phyloP scores from a whole-genome alignment of 169 alveolate genomes.

The Cryptosporidium bovis region DNA sequence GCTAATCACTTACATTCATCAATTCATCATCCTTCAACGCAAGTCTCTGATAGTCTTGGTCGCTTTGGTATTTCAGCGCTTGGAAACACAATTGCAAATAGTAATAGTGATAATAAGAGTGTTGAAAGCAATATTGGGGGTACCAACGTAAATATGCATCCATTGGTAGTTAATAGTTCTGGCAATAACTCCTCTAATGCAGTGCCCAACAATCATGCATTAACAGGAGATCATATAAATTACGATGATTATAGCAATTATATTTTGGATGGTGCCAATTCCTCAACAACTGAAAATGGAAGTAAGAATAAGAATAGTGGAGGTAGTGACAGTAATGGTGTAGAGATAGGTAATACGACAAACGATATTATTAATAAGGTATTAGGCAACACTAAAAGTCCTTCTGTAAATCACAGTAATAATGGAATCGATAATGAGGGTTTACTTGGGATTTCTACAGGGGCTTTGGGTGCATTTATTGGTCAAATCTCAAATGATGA shows the following conservation, averaged over 20 bases:
- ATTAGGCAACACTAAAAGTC: conserved; percentile 9
- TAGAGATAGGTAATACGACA: conserved; percentile 8
- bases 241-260: conserved; percentile 72
- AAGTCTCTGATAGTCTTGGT: conserved; percentile 7
- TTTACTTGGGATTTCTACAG: conserved; percentile 58
- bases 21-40: conserved; percentile 24
- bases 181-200: background rate
- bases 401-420: conserved; percentile 4
- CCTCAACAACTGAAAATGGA: background rate
- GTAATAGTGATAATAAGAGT: conserved; percentile 10
- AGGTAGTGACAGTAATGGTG: background rate
- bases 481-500: conserved; percentile 20
- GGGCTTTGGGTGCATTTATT: conserved; percentile 69
- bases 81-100: conserved; percentile 8
- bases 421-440: conserved; percentile 39
- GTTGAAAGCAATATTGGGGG: conserved; percentile 15
- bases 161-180: conserved; percentile 10
- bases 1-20: conserved; percentile 40
- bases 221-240: conserved; percentile 39
- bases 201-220: background rate
- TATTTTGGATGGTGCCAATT: conserved; percentile 34
- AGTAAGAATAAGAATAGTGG: conserved; percentile 4
- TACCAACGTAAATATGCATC: conserved; percentile 31
- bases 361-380: conserved; percentile 6
- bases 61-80: conserved; percentile 40